Base-by-base conservation (phyloP, 2,329 filamentous ascomycete species). In the Xylariaceae sp. region DNA sequence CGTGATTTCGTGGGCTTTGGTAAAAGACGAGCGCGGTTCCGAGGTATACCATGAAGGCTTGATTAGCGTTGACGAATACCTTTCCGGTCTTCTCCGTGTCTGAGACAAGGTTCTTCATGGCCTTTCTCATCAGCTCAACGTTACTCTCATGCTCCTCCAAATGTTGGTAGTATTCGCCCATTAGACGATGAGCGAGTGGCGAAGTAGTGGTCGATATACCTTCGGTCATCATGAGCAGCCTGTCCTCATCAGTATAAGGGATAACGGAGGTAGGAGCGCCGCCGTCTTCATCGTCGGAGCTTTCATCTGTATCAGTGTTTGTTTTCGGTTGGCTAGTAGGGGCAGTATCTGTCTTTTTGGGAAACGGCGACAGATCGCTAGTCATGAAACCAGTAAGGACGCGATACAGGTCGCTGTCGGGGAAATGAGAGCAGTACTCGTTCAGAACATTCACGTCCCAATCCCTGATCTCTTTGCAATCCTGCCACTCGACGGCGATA, bases 21-120 rank as follows among this genome's bases (percentile, higher is more conserved):
- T 95, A 90, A 61, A 91, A 89, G 2, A 99, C 90, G 17, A 97
- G 72, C 0, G 92, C 86, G n/a, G 91, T 97, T 10, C 83, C 94
- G 7, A 99, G 82, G 40, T 83, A 87, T 41, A 90, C 80, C 52
- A 84, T 89, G 49, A 94, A 79, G 1, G 88, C 82, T 69, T 96
- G 90, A 45, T 79, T 76, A 6, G 84, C 87, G 61, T 92, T 84
- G 43, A 77, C 74, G 46, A 96, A 84, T 1, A 73, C 68, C 41
- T 95, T 66, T 0, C 90, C 90, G 6, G 84, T 89, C 64, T 83
- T 86, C 39, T 73, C 75, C 1, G 81, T 78, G 66, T 92, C 83
- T 5, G 76, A 73, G 11, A 74, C 70, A 19, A 89, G 67, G 12
- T 86, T 75, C 33, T 78, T 77, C 42, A 89, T 73, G 1, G 88